A percentile compares a stretch with the other conserved stretches of the same genome.
These are phyloP conservation scores for Mortierella sp. DNA, from an alignment of 371 early-diverging fungal genomes.

Conservation along the genomic window DNA sequence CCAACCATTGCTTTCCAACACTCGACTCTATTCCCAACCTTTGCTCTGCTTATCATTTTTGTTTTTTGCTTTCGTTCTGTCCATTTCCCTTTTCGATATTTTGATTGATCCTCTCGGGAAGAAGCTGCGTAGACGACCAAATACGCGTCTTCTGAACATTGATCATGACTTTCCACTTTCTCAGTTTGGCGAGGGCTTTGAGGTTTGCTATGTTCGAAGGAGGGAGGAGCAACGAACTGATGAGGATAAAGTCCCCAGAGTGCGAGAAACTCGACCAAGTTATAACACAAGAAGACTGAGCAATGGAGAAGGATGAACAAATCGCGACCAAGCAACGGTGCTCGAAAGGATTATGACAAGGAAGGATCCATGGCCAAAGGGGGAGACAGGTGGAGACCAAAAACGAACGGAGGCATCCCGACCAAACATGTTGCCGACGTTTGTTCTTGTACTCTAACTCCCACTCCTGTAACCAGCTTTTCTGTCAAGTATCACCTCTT, in stretches of 20 bases:
- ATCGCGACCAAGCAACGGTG: not conserved
- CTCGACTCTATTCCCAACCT: not conserved
- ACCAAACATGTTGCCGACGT: conserved; percentile 37
- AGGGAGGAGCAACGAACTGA: not conserved
- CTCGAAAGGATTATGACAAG: too few species aligned
- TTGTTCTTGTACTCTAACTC: not conserved
- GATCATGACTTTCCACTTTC: conserved; percentile 9
- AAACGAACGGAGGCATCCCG: conserved; percentile 33
- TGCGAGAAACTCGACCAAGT: conserved; percentile 31
- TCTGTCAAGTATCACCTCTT: not conserved
- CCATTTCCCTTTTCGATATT: conserved; percentile 7
- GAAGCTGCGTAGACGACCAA: conserved; percentile 32
- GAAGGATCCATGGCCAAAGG: too few species aligned
- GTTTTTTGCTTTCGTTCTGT: conserved; percentile 1
- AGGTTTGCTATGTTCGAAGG: conserved; percentile 6
- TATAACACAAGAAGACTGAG: conserved; percentile 5
- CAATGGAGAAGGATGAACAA: conserved; percentile 3
- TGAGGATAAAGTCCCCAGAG: conserved; percentile 5
- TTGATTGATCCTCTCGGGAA: conserved; percentile 11
- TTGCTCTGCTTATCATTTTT: conserved; percentile 14
- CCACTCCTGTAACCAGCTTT: not conserved
- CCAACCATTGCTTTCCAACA: too few species aligned
- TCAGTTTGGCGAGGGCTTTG: not conserved
- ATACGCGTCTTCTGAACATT: conserved; percentile 11
- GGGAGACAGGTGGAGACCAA: conserved; percentile 5